Conservation (phyloP, 768 basidiomycete genomes). For the Russula olivacea region DNA sequence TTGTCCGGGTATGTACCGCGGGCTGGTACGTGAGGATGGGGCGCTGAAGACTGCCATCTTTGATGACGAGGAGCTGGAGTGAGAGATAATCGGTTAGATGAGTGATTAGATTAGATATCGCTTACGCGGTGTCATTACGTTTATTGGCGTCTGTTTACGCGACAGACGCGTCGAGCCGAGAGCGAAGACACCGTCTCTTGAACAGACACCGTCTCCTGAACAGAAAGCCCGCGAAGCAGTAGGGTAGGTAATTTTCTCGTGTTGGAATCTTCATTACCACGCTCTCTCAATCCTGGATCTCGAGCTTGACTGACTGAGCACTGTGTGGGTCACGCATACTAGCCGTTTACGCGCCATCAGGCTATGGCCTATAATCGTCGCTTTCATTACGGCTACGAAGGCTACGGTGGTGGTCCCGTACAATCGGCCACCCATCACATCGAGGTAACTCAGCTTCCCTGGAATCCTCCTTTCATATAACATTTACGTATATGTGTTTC, state of each 20-base stretch:
- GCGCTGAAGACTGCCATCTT: conserved; percentile 72
- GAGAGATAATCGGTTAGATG: not conserved
- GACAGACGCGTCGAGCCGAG: not conserved
- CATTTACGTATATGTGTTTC: not conserved
- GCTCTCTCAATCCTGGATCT: not conserved
- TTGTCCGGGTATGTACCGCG: conserved; percentile 78
- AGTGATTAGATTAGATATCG: not conserved
- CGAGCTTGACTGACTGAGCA: not conserved
- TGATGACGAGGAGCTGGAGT: conserved; percentile 48
- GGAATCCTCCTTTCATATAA: not conserved
- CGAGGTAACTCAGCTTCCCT: conserved; percentile 8
- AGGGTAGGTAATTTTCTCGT: not conserved
- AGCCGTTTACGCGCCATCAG: not conserved
- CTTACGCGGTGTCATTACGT: not conserved
- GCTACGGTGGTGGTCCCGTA: not conserved
- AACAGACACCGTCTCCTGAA: conserved; percentile 13
- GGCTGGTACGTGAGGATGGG: conserved; percentile 64
- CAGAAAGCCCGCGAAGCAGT: not conserved
- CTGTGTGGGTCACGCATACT: not conserved
- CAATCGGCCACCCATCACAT: conserved; percentile 9
- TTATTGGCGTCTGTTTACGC: conserved; percentile 16
- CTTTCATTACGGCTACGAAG: not conserved
- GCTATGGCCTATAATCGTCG: not conserved
- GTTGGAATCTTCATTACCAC: not conserved
- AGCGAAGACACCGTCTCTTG: conserved; percentile 9